These are phyloP conservation scores for Pichia manshurica DNA, from an alignment of 805 yeast species.

Conservation along the genomic window DNA sequence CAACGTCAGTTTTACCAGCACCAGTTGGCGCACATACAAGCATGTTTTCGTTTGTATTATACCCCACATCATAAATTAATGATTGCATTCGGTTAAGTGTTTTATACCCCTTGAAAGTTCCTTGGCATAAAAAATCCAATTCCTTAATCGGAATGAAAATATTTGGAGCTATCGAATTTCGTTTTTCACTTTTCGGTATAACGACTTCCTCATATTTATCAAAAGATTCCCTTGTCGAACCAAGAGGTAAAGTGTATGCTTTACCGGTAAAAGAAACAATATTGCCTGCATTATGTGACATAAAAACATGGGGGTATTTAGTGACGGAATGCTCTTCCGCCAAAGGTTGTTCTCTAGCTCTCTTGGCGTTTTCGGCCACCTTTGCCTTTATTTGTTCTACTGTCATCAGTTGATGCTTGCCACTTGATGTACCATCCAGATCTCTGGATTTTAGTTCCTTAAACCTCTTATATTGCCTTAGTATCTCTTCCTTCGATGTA, in stretches of 20 bases:
- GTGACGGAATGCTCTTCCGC: conserved; percentile 41
- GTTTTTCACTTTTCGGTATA: conserved; percentile 68
- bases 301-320: conserved; percentile 82
- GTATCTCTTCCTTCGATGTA: conserved; percentile 35
- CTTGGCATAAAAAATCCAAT: conserved; percentile 72
- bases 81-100: conserved; percentile 85
- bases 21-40: conserved; percentile 96
- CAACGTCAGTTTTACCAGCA: conserved; percentile 96
- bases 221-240: conserved; percentile 61
- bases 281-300: conserved; percentile 60
- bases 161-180: conserved; percentile 37
- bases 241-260: conserved; percentile 71
- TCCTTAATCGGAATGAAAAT: conserved; percentile 52
- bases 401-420: conserved; percentile 35
- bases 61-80: conserved; percentile 85
- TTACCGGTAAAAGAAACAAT: conserved; percentile 77
- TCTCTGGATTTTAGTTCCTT: not conserved
- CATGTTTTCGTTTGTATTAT: conserved; percentile 91
- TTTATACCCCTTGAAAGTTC: conserved; percentile 75
- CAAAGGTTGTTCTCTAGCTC: conserved; percentile 44
- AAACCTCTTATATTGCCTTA: conserved; percentile 18
- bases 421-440: not conserved
- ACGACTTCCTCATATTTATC: conserved; percentile 65
- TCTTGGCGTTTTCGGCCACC: conserved; percentile 44
- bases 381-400: conserved; percentile 51